Base-by-base conservation (phyloP, 2,329 filamentous ascomycete genomes). In the Trichoderma sp. region DNA sequence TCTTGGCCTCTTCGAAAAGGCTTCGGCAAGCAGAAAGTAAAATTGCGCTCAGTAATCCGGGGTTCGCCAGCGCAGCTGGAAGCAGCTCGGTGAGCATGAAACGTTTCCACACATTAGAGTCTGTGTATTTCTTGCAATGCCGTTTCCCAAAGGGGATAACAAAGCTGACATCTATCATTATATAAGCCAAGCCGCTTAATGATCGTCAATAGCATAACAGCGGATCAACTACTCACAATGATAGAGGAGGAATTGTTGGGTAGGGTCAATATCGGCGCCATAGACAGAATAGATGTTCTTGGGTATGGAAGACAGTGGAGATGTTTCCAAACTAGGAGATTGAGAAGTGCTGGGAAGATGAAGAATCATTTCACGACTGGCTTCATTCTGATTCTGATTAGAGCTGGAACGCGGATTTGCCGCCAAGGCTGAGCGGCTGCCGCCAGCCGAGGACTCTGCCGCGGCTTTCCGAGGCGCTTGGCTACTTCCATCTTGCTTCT, bases 61-160 rank as follows among this genome's bases (percentile, higher is more conserved):
- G 14, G 28, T 61, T 69, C 15, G 66, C 57, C 15, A 69, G 3
- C 26, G 66, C 66, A 2, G 57, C 56, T 5, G 66, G 66, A 15
- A 69, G 43, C n/a, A 69, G 28, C 2, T 69, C 66, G n/a, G 56
- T 69, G 28, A 69, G 57, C 66, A 69, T 69, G 28, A 69, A 69
- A 0, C 28, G 56, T 26, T 61, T 69, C 66, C 66, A 69, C 8
- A 69, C 66, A 11, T 30, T 43, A n/a, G 66, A 69, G n/a, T 69
- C 57, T 9, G 66, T 69, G 36, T 69, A 69, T 51, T 11, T 51
- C 9, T 18, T 47, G 39, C 66, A 69, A 34, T 69, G 66, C 3
- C 66, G 66, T 47, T 69, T 61, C n/a, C 66, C 66, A 51, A 34
- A 51, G 2, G 66, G 66, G 14, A 69, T 61, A 34, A 69, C 66